phyloP scores from a whole-genome alignment of 768 basidiomycete species.

The Xerocomellus amylosporus region DNA sequence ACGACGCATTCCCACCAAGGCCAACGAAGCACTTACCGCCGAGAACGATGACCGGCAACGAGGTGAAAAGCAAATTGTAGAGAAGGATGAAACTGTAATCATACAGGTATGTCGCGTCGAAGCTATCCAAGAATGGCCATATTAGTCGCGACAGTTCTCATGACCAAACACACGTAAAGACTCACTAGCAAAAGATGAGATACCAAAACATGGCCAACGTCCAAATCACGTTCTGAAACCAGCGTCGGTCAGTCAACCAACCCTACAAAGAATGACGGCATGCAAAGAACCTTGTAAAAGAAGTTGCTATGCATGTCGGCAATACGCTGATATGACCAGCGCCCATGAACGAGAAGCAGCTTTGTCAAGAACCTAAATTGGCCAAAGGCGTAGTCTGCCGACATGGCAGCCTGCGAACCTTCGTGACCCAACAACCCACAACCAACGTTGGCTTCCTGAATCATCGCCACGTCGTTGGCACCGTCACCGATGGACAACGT shows the following conservation, averaged over 20 bases:
- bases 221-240: conserved; percentile 80
- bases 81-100: conserved; percentile 92
- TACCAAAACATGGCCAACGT: conserved; percentile 94
- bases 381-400: conserved; percentile 96
- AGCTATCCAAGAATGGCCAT: conserved; percentile 47
- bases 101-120: conserved; percentile 92
- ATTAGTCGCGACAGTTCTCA: not conserved
- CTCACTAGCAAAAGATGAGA: conserved; percentile 80
- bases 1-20: not conserved
- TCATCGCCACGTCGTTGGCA: conserved; percentile 99
- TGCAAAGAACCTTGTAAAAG: conserved; percentile 78
- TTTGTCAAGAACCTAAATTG: conserved; percentile 95
- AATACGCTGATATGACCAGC: conserved; percentile 95
- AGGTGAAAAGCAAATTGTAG: conserved; percentile 91
- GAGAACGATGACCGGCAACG: conserved; percentile 85
- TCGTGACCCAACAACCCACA: conserved; percentile 92
- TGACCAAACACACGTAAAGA: conserved; percentile 9
- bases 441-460: conserved; percentile 98
- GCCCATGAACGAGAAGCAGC: conserved; percentile 88
- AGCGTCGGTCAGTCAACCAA: not conserved
- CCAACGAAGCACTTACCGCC: conserved; percentile 56
- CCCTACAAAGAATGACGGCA: not conserved
- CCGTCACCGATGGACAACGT: conserved; percentile 96
- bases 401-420: conserved; percentile 98
- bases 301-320: conserved; percentile 98